Base-by-base conservation (phyloP, 1,284 basidiomycete species). In the Anthracocystis walkeri region DNA sequence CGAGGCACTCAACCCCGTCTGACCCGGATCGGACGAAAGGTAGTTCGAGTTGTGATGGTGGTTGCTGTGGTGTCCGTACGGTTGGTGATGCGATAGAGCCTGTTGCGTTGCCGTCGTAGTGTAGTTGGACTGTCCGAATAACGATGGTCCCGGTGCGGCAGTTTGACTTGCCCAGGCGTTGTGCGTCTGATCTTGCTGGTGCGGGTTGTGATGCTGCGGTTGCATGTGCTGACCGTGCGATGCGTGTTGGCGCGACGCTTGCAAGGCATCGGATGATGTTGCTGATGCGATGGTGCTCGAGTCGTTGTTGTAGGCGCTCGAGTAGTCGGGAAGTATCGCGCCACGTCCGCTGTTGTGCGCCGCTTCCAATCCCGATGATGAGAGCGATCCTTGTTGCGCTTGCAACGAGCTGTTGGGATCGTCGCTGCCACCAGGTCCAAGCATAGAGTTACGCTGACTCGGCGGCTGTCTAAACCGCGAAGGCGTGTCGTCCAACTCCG, bases 1-100 rank as follows among this genome's bases (percentile, higher is more conserved):
- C 6, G 63, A 66, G 3, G 67, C 57, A 25, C 64, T 55, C 21
- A 75, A 35, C 11, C 71, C 65, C 1, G 58, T 57, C 49, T 73
- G 65, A 18, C 57, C 53, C 3, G 61, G 61, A 51, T 65, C 73
- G 14, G 73, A 75, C 2, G 57, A 57, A 14, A 70, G 52, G 29
- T 74, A 74, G 45, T 56, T 57, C 11, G 65, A 68, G 41, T 63
- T 64, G 45, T 70, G 67, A 35, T 75, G 73, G 33, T 75, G 73
- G 45, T 41, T 58, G 46, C 61, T 55, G 48, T 75, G 73, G 27
- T 70, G 64, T 44, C 58, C 66, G 23, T 67, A 70, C 40, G 50
- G 45, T 45, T 66, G 66, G 23, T 75, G 67, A 31, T 75, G 73
- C 38, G 64, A 63, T 14, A 68, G 20, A 0, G 63, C 21, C 42